These are phyloP conservation scores for Dendrobium catenatum DNA, from an alignment of 106 monocot genomes.

Conservation along the genomic window DNA sequence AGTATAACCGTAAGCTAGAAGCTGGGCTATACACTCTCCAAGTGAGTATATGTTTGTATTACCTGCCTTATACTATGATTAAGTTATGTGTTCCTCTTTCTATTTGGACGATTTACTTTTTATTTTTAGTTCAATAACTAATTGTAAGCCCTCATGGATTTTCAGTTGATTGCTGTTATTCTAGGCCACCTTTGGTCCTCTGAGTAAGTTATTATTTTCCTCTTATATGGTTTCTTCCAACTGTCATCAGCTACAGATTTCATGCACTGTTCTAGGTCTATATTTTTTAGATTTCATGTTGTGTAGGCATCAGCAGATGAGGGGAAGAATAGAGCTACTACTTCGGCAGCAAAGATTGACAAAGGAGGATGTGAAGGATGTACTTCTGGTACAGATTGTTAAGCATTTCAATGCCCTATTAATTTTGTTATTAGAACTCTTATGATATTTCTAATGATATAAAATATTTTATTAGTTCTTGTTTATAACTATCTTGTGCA, in stretches of 20 bases:
- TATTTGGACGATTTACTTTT: neutral
- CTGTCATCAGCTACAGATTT: neutral
- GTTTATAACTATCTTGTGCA: neutral
- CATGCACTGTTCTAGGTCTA: neutral
- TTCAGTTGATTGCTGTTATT: slow-evolving; percentile 83
- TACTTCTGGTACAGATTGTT: slow-evolving; percentile 65
- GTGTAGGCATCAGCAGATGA: slow-evolving; percentile 67
- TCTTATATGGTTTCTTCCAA: neutral
- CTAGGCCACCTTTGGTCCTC: slow-evolving; percentile 91
- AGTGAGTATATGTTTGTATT: slow-evolving; percentile 28
- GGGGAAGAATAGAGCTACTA: slow-evolving; percentile 74
- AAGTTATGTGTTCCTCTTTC: neutral
- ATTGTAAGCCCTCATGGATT: slow-evolving; percentile 2
- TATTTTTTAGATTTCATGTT: neutral
- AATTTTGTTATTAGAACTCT: neutral
- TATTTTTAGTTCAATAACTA: neutral
- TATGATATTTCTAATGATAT: neutral
- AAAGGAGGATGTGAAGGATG: slow-evolving; percentile 70
- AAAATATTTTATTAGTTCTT: neutral
- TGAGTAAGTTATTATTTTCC: slow-evolving; percentile 51
- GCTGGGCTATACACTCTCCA: slow-evolving; percentile 93
- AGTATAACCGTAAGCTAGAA: slow-evolving; percentile 89
- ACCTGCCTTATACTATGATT: neutral
- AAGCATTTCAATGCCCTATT: neutral
- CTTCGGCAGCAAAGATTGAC: slow-evolving; percentile 83